Conservation (phyloP, 1,284 basidiomycete genomes). For the Moesziomyces sp. region DNA sequence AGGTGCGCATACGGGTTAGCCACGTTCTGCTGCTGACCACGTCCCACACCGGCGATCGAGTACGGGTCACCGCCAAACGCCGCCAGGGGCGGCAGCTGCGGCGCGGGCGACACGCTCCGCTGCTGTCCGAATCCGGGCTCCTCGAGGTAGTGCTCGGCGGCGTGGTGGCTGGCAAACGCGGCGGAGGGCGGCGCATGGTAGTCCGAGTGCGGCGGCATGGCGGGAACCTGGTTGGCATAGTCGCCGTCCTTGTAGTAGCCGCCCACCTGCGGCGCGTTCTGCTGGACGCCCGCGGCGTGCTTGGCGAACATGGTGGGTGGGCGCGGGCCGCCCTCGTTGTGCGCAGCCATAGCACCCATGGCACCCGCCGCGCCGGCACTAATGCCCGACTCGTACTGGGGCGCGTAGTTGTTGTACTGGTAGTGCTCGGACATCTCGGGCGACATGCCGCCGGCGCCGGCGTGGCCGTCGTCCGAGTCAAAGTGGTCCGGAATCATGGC, state of each 20-base stretch:
- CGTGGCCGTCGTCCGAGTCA: conserved; percentile 57
- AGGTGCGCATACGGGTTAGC: conserved; percentile 63
- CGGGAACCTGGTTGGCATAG: conserved; percentile 17
- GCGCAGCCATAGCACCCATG: conserved; percentile 49
- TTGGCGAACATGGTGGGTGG: conserved; percentile 67
- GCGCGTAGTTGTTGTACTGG: conserved; percentile 44
- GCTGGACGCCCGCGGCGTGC: conserved; percentile 55
- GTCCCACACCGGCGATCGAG: conserved; percentile 54
- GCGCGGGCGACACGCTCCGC: conserved; percentile 36
- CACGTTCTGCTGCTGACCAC: conserved; percentile 47
- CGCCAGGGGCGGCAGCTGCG: conserved; percentile 55
- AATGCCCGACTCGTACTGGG: conserved; percentile 41
- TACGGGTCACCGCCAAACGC: conserved; percentile 58
- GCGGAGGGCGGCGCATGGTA: conserved; percentile 35
- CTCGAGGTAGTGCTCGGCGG: conserved; percentile 30
- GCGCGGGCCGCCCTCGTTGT: conserved; percentile 64
- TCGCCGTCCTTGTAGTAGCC: conserved; percentile 51
- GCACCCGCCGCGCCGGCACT: conserved; percentile 47
- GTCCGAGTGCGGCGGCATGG: conserved; percentile 26
- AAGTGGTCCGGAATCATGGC: conserved; percentile 66
- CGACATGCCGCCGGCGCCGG: conserved; percentile 17
- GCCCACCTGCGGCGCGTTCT: conserved; percentile 47
- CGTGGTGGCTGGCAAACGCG: conserved; percentile 33
- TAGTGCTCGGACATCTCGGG: conserved; percentile 56
- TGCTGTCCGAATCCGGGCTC: conserved; percentile 37